Percentiles rank a stretch among this genome's conserved stretches.
Conservation (phyloP, 2,329 filamentous ascomycete genomes). For the Talaromyces verruculosus region DNA sequence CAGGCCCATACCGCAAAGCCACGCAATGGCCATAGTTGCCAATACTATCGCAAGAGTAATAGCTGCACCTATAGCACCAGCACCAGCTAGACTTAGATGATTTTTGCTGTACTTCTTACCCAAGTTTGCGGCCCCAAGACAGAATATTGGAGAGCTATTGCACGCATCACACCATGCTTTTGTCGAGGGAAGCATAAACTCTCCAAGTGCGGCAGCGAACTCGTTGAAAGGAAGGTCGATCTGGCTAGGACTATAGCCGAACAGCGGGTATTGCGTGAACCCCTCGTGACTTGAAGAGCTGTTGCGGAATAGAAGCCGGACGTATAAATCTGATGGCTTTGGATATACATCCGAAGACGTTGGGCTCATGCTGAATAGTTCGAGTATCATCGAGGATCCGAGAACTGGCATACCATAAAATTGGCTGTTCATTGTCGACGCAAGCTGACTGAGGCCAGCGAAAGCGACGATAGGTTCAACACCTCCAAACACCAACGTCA, state of each 20-base stretch:
- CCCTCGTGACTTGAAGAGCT: slow-evolving; percentile 45
- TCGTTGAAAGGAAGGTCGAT: slow-evolving; percentile 52
- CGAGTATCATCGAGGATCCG: slow-evolving; percentile 53
- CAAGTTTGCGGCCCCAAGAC: slow-evolving; percentile 42
- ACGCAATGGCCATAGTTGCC: slow-evolving; percentile 41
- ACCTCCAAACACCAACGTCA: slow-evolving; percentile 53
- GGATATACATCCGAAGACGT: slow-evolving; percentile 41
- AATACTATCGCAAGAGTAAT: slow-evolving; percentile 51
- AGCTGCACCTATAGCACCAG: slow-evolving; percentile 58
- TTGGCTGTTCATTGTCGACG: slow-evolving; percentile 38
- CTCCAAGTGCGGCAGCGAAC: slow-evolving; percentile 49
- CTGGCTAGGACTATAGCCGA: slow-evolving; percentile 48
- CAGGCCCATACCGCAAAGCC: slow-evolving; percentile 49
- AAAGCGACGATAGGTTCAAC: slow-evolving; percentile 54
- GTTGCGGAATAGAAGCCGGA: slow-evolving; percentile 60
- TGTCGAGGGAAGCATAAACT: slow-evolving; percentile 46
- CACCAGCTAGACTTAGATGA: slow-evolving; percentile 47
- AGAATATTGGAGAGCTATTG: slow-evolving; percentile 51
- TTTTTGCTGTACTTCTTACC: slow-evolving; percentile 20
- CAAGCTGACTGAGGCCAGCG: slow-evolving; percentile 47
- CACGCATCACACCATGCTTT: slow-evolving; percentile 56
- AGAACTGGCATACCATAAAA: slow-evolving; percentile 53
- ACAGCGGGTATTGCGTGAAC: slow-evolving; percentile 50
- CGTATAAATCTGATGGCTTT: slow-evolving; percentile 48
- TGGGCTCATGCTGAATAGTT: slow-evolving; percentile 49